Conservation (phyloP, 352 stramenopile genomes). For the Pythium inflatum region DNA sequence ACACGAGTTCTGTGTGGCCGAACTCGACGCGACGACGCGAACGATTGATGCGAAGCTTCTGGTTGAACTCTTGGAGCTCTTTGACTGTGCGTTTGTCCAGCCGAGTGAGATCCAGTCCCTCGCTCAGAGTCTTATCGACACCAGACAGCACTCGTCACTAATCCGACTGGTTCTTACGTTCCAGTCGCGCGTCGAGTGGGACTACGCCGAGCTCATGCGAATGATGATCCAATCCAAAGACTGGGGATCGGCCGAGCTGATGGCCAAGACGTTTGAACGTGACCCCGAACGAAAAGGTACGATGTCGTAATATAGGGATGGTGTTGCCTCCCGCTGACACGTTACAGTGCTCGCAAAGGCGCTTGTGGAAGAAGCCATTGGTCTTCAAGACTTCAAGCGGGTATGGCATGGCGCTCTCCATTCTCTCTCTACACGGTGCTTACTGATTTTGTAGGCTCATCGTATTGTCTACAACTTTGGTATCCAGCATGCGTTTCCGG, state of each 20-base stretch:
- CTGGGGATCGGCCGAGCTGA: slow-evolving; percentile 59
- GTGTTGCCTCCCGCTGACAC: neutral
- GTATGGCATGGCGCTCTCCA: slow-evolving; percentile 28
- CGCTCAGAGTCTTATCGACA: slow-evolving; percentile 35
- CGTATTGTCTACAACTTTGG: slow-evolving; percentile 56
- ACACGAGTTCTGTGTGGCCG: slow-evolving; percentile 35
- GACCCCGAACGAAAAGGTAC: slow-evolving; percentile 17
- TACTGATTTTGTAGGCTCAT: slow-evolving; percentile 45
- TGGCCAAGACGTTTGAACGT: slow-evolving; percentile 47
- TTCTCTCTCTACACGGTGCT: neutral
- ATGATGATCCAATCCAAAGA: slow-evolving; percentile 57
- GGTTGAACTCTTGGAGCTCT: slow-evolving; percentile 63
- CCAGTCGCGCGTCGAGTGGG: slow-evolving; percentile 34
- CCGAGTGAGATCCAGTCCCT: slow-evolving; percentile 25
- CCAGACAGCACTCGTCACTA: slow-evolving; percentile 53
- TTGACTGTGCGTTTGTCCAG: slow-evolving; percentile 46
- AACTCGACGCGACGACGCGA: slow-evolving; percentile 20
- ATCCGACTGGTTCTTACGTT: slow-evolving; percentile 57
- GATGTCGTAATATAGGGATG: neutral
- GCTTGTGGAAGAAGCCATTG: slow-evolving; percentile 59
- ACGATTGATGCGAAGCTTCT: slow-evolving; percentile 54
- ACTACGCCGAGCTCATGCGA: slow-evolving; percentile 39
- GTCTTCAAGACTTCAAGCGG: slow-evolving; percentile 60
- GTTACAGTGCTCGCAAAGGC: slow-evolving; percentile 40
- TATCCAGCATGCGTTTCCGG: slow-evolving; percentile 55